Percentiles rank a stretch among this genome's conserved stretches.
Conservation (phyloP, 768 basidiomycete genomes). For the Mycena pura region DNA sequence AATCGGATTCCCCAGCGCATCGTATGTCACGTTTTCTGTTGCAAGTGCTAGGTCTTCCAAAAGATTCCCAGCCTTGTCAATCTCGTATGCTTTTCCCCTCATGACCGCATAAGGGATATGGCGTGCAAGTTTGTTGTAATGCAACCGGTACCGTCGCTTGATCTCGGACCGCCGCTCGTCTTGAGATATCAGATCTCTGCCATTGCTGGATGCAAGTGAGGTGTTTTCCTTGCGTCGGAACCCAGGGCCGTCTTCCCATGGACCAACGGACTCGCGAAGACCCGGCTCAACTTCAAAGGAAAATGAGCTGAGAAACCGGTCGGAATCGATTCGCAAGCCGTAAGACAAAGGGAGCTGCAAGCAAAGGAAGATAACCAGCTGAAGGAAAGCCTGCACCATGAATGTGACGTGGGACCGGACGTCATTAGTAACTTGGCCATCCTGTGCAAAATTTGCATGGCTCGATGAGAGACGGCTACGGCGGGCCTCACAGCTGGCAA, state of each 20-base stretch:
- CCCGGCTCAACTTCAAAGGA: not conserved
- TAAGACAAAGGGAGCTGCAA: conserved; percentile 1
- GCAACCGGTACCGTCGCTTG: not conserved
- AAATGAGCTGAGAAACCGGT: not conserved
- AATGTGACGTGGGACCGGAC: not conserved
- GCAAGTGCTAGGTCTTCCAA: not conserved
- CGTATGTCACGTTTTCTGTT: not conserved
- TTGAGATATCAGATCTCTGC: not conserved
- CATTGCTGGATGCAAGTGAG: not conserved
- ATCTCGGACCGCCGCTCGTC: not conserved
- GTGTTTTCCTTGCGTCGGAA: not conserved
- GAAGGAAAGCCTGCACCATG: not conserved
- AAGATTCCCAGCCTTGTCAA: not conserved
- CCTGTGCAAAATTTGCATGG: not conserved
- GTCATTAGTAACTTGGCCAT: not conserved
- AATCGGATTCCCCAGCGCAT: not conserved
- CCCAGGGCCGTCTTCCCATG: not conserved
- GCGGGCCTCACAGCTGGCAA: not conserved
- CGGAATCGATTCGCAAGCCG: not conserved
- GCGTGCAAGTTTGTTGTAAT: not conserved
- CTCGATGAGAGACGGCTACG: not conserved
- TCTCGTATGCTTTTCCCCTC: not conserved
- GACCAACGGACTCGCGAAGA: not conserved
- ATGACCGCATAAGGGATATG: conserved; percentile 5
- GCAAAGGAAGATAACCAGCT: not conserved